These are phyloP conservation scores for Coniophora puteana DNA, from an alignment of 1,284 basidiomycete species.

Conservation along the genomic window DNA sequence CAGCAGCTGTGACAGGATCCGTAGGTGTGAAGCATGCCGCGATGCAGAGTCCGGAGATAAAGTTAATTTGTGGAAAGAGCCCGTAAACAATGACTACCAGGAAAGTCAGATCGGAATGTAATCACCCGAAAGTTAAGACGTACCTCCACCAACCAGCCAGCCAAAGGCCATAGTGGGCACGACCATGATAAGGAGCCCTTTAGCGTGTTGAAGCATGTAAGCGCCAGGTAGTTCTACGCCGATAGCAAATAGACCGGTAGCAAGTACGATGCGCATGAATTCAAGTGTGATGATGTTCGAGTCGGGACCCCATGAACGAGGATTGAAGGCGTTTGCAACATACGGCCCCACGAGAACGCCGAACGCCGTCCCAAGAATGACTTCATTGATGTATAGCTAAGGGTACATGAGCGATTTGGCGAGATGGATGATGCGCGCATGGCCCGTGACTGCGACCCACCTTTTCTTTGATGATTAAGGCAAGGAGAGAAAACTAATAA, in stretches of 20 bases:
- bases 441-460: no score
- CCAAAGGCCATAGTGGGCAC: slow-evolving; percentile 79
- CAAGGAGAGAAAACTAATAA: no score
- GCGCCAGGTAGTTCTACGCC: slow-evolving; percentile 69
- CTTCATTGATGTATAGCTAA: slow-evolving; percentile 89
- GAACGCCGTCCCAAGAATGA: slow-evolving; percentile 83
- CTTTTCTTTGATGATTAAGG: no score
- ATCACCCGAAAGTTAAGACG: slow-evolving; percentile 16
- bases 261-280: slow-evolving; percentile 67
- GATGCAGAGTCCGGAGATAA: slow-evolving; percentile 75
- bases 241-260: slow-evolving; percentile 67
- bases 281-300: slow-evolving; percentile 73
- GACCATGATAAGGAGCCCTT: slow-evolving; percentile 59
- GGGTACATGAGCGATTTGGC: no score
- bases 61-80: slow-evolving; percentile 68
- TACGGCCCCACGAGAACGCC: slow-evolving; percentile 77
- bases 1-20: slow-evolving; percentile 76
- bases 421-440: no score
- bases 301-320: slow-evolving; percentile 66
- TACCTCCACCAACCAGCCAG: slow-evolving; percentile 65
- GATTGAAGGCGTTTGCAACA: slow-evolving; percentile 74
- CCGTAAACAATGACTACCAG: slow-evolving; percentile 51
- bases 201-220: slow-evolving; percentile 62
- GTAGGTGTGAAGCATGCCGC: slow-evolving; percentile 93
- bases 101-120: no score